These are phyloP conservation scores for Helotiales sp. DNA, from an alignment of 2,329 filamentous ascomycete species.

Conservation along the genomic window DNA sequence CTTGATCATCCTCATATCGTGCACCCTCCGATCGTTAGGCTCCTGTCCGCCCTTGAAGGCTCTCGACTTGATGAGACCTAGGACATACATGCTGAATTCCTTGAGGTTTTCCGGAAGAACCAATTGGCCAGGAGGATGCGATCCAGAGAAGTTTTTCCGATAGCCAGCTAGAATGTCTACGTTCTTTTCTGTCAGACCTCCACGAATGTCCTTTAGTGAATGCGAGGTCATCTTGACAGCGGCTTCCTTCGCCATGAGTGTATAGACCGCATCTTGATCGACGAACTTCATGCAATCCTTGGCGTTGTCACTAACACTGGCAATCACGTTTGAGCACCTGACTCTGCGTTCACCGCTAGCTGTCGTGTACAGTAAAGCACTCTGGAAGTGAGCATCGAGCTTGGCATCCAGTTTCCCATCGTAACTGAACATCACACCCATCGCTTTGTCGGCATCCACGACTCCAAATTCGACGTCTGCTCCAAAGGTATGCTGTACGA, in stretches of 20 bases:
- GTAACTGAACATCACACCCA: constrained; percentile 89
- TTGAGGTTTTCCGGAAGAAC: constrained; percentile 95
- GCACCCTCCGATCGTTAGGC: constrained; percentile 83
- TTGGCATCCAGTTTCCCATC: constrained; percentile 98
- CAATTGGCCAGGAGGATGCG: constrained; percentile 86
- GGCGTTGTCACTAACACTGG: constrained; percentile 83
- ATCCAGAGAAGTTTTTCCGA: constrained; percentile 83
- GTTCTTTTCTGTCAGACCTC: constrained; percentile 82
- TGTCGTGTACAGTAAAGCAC: constrained; percentile 90
- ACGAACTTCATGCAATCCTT: constrained; percentile 88
- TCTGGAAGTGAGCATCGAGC: constrained; percentile 96
- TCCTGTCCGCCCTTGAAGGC: constrained; percentile 94
- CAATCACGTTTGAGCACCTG: constrained; percentile 89
- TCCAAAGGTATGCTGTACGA: constrained; percentile 91
- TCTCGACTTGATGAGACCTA: constrained; percentile 84
- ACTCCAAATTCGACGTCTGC: constrained; percentile 92
- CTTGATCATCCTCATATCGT: constrained; percentile 88
- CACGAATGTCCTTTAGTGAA: constrained; percentile 84
- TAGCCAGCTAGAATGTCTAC: constrained; percentile 92
- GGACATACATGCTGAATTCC: constrained; percentile 95
- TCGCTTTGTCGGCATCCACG: constrained; percentile 89
- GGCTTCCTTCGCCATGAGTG: constrained; percentile 89
- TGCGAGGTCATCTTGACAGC: constrained; percentile 74
- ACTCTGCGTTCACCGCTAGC: constrained; percentile 86
- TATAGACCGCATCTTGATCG: constrained; percentile 90